Conservation (phyloP, 2,329 filamentous ascomycete species). For the Chlorencoelia australis region DNA sequence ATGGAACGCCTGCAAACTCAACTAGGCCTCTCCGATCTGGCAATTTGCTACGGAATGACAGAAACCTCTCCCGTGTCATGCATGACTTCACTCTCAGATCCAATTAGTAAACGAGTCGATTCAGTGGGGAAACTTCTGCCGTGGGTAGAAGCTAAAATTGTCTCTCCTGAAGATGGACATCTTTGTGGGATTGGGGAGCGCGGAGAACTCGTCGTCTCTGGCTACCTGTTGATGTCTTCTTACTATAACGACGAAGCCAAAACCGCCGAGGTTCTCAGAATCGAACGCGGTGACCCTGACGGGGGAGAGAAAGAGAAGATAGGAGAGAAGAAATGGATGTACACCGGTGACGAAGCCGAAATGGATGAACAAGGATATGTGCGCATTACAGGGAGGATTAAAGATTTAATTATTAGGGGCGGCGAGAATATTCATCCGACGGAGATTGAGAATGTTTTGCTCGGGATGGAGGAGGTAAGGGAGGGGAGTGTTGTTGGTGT, state of each 20-base stretch:
- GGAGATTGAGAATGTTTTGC: constrained; percentile 82
- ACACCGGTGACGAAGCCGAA: constrained; percentile 80
- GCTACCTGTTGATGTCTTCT: constrained; percentile 83
- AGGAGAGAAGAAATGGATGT: constrained; percentile 76
- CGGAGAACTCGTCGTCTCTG: constrained; percentile 74
- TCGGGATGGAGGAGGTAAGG: constrained; percentile 57
- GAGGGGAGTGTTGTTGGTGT: constrained; percentile 80
- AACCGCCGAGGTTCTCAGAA: constrained; percentile 59
- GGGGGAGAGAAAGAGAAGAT: constrained; percentile 9
- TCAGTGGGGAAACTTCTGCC: constrained; percentile 74
- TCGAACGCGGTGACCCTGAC: constrained; percentile 28
- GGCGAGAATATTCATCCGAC: constrained; percentile 95
- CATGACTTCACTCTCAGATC: constrained; percentile 62
- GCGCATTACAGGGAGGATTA: constrained; percentile 81
- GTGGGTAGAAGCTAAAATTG: constrained; percentile 70
- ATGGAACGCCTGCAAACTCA: constrained; percentile 66
- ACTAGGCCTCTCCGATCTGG: constrained; percentile 71
- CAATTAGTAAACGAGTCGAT: constrained; percentile 53
- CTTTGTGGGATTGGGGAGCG: constrained; percentile 54
- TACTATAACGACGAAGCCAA: constrained; percentile 69
- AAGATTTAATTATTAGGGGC: constrained; percentile 89
- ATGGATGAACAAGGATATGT: constrained; percentile 82
- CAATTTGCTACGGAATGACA: constrained; percentile 66
- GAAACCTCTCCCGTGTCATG: constrained; percentile 38
- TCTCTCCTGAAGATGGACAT: constrained; percentile 53